These are phyloP conservation scores for Aspergillus puulaauensis DNA, from an alignment of 2,329 filamentous ascomycete genomes.

Conservation along the genomic window DNA sequence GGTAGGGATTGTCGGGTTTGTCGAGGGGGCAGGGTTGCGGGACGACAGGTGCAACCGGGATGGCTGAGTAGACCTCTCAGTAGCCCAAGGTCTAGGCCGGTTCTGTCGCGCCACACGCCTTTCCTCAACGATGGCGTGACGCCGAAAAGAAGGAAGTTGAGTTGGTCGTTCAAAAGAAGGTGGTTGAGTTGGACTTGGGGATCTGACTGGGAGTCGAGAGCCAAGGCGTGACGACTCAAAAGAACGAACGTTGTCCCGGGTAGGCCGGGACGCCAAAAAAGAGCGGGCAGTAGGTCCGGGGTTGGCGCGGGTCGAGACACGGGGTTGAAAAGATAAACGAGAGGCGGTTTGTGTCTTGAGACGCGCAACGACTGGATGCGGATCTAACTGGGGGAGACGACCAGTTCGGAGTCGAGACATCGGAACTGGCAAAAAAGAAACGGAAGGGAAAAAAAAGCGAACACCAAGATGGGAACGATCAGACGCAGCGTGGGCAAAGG, in stretches of 20 bases:
- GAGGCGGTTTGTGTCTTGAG: constrained; percentile 8
- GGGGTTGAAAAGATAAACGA: constrained; percentile 9
- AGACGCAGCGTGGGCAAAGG: constrained; percentile 13
- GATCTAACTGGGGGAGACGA: background rate
- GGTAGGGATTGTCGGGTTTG: constrained; percentile 2
- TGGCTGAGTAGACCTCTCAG: constrained; percentile 5
- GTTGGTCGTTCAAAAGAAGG: constrained; percentile 4
- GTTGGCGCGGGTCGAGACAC: constrained; percentile 15
- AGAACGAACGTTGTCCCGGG: constrained; percentile 13
- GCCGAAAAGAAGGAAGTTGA: constrained; percentile 4
- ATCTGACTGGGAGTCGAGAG: constrained; percentile 21
- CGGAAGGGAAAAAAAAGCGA: background rate
- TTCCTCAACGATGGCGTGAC: constrained; percentile 11
- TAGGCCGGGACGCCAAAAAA: constrained; percentile 11
- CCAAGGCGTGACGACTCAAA: constrained; percentile 15
- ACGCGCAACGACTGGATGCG: background rate
- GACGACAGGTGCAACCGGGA: constrained; percentile 12
- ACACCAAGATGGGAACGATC: constrained; percentile 16
- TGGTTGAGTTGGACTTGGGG: constrained; percentile 4
- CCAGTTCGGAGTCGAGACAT: background rate
- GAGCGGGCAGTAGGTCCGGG: constrained; percentile 14
- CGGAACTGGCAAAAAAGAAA: background rate
- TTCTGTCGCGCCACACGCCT: constrained; percentile 17
- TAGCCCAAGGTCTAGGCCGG: constrained; percentile 13
- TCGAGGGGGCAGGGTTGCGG: background rate